These are phyloP conservation scores for Mucor indicus DNA, from an alignment of 371 early-diverging fungal species.

Conservation along the genomic window DNA sequence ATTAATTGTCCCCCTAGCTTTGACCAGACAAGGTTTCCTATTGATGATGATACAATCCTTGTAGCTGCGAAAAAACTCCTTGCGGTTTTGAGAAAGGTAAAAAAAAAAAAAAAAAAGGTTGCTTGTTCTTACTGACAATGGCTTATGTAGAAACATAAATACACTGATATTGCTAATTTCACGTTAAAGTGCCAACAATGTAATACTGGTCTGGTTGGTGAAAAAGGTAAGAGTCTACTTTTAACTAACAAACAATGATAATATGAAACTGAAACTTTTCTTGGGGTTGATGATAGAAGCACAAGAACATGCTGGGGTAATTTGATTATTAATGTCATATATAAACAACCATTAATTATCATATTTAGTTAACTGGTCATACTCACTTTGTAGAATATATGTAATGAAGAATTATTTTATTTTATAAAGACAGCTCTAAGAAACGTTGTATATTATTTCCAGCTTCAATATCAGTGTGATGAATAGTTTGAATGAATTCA, in stretches of 20 bases:
- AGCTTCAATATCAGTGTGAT: conserved; percentile 18
- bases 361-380: conserved; percentile 24
- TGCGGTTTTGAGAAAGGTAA: conserved; percentile 42
- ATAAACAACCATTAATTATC: not conserved
- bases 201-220: conserved; percentile 49
- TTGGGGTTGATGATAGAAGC: conserved; percentile 19
- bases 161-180: conserved; percentile 58
- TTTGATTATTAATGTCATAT: not conserved
- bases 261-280: not conserved
- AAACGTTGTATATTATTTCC: conserved; percentile 10
- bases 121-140: not conserved
- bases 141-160: conserved; percentile 45
- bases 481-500: conserved; percentile 12
- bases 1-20: conserved; percentile 43
- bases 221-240: conserved; percentile 43
- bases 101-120: not conserved
- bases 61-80: conserved; percentile 42
- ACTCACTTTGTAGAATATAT: conserved; percentile 30
- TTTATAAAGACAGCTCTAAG: conserved; percentile 11
- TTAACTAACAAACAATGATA: not conserved
- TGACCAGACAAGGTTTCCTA: conserved; percentile 54
- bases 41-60: conserved; percentile 26
- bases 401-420: too few species aligned
- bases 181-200: conserved; percentile 54
- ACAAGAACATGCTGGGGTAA: conserved; percentile 27